These are phyloP conservation scores for Chrysosporium keratinophilum DNA, from an alignment of 2,329 filamentous ascomycete genomes.

Conservation along the genomic window DNA sequence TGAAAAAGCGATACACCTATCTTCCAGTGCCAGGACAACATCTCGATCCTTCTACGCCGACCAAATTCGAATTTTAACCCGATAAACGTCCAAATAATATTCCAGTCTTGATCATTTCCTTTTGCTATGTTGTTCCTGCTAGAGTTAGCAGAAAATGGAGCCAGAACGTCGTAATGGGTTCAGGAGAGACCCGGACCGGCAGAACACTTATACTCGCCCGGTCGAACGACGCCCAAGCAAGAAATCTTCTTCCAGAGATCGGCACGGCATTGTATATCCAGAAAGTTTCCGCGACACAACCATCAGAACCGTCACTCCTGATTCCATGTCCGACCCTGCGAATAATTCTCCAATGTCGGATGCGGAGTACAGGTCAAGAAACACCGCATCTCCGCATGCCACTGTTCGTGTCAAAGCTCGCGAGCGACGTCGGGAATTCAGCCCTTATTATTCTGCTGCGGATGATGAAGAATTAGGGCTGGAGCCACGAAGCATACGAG, in stretches of 20 bases:
- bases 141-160: slow-evolving; percentile 26
- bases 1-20: too few species aligned
- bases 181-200: slow-evolving; percentile 33
- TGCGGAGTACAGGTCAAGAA: slow-evolving; percentile 26
- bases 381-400: slow-evolving; percentile 30
- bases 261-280: slow-evolving; percentile 38
- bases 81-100: background rate
- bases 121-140: slow-evolving; percentile 4
- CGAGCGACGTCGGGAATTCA: slow-evolving; percentile 27
- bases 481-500: slow-evolving; percentile 28
- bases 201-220: slow-evolving; percentile 31
- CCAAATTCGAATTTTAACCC: background rate
- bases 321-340: slow-evolving; percentile 28
- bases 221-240: slow-evolving; percentile 39
- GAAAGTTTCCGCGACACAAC: slow-evolving; percentile 37
- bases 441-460: slow-evolving; percentile 24
- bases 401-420: slow-evolving; percentile 26
- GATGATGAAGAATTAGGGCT: slow-evolving; percentile 27
- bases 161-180: slow-evolving; percentile 33
- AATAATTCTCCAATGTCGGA: slow-evolving; percentile 34
- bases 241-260: slow-evolving; percentile 39
- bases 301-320: slow-evolving; percentile 40
- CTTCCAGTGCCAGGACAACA: too few species aligned
- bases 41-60: too few species aligned
- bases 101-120: background rate